phyloP scores from a whole-genome alignment of 345 rosid species.

The Draba incana region DNA sequence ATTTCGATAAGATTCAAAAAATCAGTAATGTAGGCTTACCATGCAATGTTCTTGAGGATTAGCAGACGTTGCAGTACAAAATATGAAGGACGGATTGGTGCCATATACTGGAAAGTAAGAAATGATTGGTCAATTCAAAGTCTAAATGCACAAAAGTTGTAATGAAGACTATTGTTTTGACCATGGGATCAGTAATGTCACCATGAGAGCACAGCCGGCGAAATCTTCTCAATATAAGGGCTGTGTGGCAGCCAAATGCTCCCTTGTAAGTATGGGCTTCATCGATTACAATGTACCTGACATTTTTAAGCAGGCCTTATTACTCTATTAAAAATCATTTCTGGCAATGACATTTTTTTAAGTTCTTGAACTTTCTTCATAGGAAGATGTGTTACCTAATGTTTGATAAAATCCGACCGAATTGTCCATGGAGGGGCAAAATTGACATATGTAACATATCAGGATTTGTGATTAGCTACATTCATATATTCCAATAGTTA shows the following conservation, averaged over 20 bases:
- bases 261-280: constrained; percentile 97
- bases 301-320: background rate
- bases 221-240: constrained; percentile 93
- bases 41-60: constrained; percentile 93
- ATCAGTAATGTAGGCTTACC: constrained; percentile 54
- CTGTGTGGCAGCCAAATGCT: constrained; percentile 96
- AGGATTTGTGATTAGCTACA: constrained; percentile 96
- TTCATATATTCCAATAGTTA: constrained; percentile 31
- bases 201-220: constrained; percentile 87
- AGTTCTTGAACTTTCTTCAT: background rate
- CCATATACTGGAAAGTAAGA: constrained; percentile 68
- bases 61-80: constrained; percentile 96
- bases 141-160: background rate
- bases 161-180: constrained; percentile 20
- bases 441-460: constrained; percentile 94
- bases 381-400: constrained; percentile 59
- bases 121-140: constrained; percentile 23
- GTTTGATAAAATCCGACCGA: constrained; percentile 74
- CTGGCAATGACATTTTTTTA: background rate
- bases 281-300: constrained; percentile 87
- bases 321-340: constrained; percentile 16
- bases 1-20: constrained; percentile 17
- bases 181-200: constrained; percentile 39
- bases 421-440: constrained; percentile 77
- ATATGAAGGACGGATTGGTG: constrained; percentile 73